Conservation (phyloP, 2,329 filamentous ascomycete genomes). For the Fusarium decemcellulare region DNA sequence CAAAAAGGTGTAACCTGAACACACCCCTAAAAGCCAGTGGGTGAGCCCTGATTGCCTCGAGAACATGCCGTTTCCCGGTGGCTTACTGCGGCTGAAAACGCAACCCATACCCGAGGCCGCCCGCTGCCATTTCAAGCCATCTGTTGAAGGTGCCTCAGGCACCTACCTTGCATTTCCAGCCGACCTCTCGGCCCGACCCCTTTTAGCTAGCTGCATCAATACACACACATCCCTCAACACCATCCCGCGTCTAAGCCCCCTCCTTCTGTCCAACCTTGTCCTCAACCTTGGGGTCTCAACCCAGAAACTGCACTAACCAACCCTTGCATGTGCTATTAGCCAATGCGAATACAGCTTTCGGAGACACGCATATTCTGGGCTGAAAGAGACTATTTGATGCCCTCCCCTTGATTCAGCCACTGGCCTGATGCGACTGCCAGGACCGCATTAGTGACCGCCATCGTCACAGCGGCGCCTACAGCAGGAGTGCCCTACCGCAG, state of each 20-base stretch:
- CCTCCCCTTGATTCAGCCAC: too few species aligned
- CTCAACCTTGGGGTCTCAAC: slow-evolving; percentile 1
- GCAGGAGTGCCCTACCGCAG: too few species aligned
- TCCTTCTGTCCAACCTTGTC: neutral
- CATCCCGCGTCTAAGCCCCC: neutral
- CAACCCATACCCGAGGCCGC: neutral
- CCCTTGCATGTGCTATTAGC: neutral
- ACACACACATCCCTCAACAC: too few species aligned
- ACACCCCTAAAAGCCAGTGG: too few species aligned
- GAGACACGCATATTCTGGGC: too few species aligned
- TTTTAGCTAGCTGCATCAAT: too few species aligned
- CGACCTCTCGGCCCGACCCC: too few species aligned
- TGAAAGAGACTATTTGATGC: too few species aligned
- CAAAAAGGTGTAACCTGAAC: neutral
- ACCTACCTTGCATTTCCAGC: too few species aligned
- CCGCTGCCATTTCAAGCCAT: neutral
- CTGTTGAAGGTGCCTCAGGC: too few species aligned
- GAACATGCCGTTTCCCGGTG: neutral
- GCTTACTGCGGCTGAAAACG: slow-evolving; percentile 5
- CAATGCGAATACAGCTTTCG: neutral
- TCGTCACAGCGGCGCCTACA: neutral
- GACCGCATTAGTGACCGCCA: neutral
- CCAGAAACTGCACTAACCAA: neutral
- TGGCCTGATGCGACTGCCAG: too few species aligned
- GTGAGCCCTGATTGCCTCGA: neutral